Evolutionary conservation across 2,329 filamentous ascomycete genomes (phyloP).

Genomic region (Ophiostoma novo-ulmi): DNA sequence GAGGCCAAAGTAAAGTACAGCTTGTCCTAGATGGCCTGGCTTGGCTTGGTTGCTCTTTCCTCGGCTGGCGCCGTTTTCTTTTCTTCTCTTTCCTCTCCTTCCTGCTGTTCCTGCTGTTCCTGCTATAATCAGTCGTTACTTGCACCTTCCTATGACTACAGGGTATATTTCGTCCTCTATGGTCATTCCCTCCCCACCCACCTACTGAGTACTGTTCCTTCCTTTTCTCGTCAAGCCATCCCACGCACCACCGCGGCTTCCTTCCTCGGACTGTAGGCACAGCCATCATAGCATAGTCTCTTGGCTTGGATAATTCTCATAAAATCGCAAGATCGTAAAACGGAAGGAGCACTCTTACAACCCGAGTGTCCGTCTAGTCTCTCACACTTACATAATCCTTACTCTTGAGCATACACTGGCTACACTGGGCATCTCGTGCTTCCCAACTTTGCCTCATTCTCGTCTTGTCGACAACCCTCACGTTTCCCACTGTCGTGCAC

Average conservation of each 20-base stretch:
- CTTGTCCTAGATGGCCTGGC: background rate
- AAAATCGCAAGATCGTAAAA: background rate
- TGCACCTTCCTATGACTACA: background rate
- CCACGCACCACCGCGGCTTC: slow-evolving; percentile 1
- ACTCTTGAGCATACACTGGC: background rate
- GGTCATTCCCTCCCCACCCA: background rate
- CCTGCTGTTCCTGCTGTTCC: background rate
- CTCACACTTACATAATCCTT: background rate
- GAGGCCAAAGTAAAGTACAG: background rate
- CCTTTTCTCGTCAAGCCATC: background rate
- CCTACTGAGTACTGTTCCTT: background rate
- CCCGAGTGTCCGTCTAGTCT: background rate
- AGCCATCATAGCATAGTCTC: background rate
- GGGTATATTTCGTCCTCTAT: too few species aligned
- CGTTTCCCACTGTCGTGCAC: background rate
- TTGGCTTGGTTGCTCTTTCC: slow-evolving; percentile 9
- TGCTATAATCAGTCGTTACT: background rate
- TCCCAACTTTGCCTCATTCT: slow-evolving; percentile 6
- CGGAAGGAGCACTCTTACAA: background rate
- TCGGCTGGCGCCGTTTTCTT: slow-evolving; percentile 8
- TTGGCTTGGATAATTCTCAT: background rate
- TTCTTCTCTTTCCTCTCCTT: background rate
- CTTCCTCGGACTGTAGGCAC: background rate
- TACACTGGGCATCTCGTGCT: slow-evolving; percentile 8
- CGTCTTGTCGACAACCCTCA: background rate